These are phyloP conservation scores for Lactarius vividus DNA, from an alignment of 768 basidiomycete species.

Conservation along the genomic window DNA sequence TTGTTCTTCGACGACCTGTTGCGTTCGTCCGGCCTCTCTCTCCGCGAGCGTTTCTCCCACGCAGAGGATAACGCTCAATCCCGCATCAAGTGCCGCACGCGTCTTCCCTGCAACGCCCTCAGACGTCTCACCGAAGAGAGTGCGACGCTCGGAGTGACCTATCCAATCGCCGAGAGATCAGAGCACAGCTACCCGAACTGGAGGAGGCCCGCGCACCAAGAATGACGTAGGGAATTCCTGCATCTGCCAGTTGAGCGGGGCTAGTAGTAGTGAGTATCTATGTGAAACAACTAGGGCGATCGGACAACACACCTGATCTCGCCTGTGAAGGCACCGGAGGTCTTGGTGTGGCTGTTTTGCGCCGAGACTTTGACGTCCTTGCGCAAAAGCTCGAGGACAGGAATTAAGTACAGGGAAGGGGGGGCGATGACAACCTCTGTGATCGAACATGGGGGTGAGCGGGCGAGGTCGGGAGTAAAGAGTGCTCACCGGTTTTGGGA, in stretches of 20 bases:
- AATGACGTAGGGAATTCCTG: slow-evolving; percentile 87
- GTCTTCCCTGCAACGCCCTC: slow-evolving; percentile 84
- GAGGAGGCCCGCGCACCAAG: slow-evolving; percentile 53
- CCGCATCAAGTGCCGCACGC: slow-evolving; percentile 70
- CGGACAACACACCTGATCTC: slow-evolving; percentile 74
- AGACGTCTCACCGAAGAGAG: slow-evolving; percentile 86
- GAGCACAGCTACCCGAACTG: slow-evolving; percentile 7
- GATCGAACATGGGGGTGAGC: slow-evolving; percentile 18
- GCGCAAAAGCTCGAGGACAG: slow-evolving; percentile 58
- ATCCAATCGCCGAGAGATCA: slow-evolving; percentile 13
- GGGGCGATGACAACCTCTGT: slow-evolving; percentile 93
- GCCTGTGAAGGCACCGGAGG: slow-evolving; percentile 90
- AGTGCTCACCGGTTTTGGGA: slow-evolving; percentile 60
- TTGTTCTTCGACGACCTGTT: slow-evolving; percentile 77
- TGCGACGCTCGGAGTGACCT: slow-evolving; percentile 97
- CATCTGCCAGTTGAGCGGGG: slow-evolving; percentile 80
- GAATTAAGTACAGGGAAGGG: slow-evolving; percentile 83
- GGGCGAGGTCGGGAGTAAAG: slow-evolving; percentile 17
- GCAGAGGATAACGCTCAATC: slow-evolving; percentile 89
- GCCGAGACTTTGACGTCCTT: slow-evolving; percentile 78
- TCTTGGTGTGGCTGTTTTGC: slow-evolving; percentile 87
- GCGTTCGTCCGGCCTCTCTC: slow-evolving; percentile 77
- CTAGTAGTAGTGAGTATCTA: slow-evolving; percentile 38
- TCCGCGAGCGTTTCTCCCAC: slow-evolving; percentile 91
- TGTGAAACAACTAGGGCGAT: background rate